These are phyloP conservation scores for Schizonepeta tenuifolia DNA, from an alignment of 257 asterid genomes.

Conservation along the genomic window DNA sequence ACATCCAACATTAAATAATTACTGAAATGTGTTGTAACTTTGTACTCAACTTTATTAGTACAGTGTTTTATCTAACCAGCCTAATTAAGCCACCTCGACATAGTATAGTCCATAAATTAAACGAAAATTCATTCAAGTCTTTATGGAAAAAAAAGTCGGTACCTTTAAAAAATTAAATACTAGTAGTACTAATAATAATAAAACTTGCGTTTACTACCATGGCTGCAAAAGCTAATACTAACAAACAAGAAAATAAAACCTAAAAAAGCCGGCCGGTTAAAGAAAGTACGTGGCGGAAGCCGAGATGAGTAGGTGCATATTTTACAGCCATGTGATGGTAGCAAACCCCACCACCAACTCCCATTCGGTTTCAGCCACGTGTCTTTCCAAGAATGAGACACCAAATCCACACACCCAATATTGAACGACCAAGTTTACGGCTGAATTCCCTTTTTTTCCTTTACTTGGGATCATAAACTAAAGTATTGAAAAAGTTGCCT, in stretches of 20 bases:
- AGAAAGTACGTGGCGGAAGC: slow-evolving; percentile 41
- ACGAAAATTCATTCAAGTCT: background rate
- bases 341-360: slow-evolving; percentile 17
- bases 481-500: background rate
- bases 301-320: slow-evolving; percentile 5
- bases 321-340: slow-evolving; percentile 35
- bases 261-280: slow-evolving; percentile 25
- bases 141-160: background rate
- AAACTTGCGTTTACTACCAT: background rate
- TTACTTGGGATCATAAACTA: background rate
- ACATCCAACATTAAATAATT: background rate
- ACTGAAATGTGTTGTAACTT: background rate
- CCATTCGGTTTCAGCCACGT: slow-evolving; percentile 26
- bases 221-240: background rate
- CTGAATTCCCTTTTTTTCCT: background rate
- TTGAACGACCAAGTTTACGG: background rate
- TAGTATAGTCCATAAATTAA: background rate
- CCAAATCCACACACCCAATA: background rate
- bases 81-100: background rate
- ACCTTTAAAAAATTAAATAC: too few relatives aligned
- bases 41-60: background rate
- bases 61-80: background rate
- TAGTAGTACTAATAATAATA: too few relatives aligned
- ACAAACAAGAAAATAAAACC: slow-evolving; percentile 21
- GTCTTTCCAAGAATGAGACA: background rate